phyloP scores from a whole-genome alignment of 2,329 filamentous ascomycete species.

The Neocatenulostroma microsporum region DNA sequence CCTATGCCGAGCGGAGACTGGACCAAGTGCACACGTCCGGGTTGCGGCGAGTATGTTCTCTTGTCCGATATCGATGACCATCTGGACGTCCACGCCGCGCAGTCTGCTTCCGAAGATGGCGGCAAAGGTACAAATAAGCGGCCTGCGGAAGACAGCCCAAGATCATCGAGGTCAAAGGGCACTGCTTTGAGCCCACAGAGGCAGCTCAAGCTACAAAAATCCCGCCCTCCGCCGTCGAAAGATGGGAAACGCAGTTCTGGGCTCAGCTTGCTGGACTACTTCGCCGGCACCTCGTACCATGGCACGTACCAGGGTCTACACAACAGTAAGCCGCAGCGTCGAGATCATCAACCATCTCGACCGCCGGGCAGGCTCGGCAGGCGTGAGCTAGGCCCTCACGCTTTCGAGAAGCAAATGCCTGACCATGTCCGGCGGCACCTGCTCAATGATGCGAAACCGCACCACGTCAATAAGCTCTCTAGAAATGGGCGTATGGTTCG shows the following conservation, averaged over 20 bases:
- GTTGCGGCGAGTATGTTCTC: slow-evolving; percentile 38
- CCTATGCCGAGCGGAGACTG: too few relatives aligned
- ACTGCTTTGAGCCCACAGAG: too few relatives aligned
- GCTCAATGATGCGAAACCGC: slow-evolving; percentile 33
- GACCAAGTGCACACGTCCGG: slow-evolving; percentile 35
- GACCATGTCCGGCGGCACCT: slow-evolving; percentile 35
- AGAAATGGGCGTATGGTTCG: slow-evolving; percentile 36
- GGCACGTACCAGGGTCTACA: too few relatives aligned
- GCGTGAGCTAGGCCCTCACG: slow-evolving; percentile 41
- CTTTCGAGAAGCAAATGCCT: slow-evolving; percentile 41
- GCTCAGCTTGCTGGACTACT: slow-evolving; percentile 9
- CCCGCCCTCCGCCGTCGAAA: background rate
- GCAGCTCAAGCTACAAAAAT: background rate
- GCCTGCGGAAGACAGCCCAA: background rate
- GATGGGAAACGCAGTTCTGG: background rate
- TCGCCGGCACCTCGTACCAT: slow-evolving; percentile 7
- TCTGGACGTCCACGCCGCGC: slow-evolving; percentile 35
- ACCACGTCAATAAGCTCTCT: slow-evolving; percentile 33
- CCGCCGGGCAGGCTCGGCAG: slow-evolving; percentile 25
- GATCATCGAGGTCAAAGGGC: background rate
- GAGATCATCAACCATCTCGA: background rate
- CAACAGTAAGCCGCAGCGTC: background rate
- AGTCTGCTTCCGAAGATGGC: slow-evolving; percentile 32
- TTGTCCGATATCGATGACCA: slow-evolving; percentile 40
- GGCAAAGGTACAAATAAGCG: slow-evolving; percentile 18